Conservation (phyloP, 2,329 filamentous ascomycete species). For the Endothia cerciana region DNA sequence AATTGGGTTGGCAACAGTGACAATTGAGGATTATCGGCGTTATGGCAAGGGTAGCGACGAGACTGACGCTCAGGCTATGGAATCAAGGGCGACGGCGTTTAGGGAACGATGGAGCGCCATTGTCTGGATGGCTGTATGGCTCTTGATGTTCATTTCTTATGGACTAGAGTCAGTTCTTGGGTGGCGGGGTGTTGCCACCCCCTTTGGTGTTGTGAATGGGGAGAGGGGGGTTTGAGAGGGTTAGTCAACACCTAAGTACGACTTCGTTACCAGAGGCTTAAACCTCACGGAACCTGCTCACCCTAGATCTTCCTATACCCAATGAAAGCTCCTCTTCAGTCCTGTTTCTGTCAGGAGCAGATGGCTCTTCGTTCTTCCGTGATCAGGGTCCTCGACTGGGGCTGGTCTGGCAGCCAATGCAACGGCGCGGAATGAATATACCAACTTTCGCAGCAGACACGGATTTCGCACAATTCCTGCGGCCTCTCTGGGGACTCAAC, state of each 20-base stretch:
- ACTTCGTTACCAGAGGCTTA: background rate
- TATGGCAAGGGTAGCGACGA: background rate
- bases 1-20: background rate
- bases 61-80: background rate
- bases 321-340: background rate
- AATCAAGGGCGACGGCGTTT: background rate
- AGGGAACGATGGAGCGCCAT: background rate
- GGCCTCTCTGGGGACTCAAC: too few relatives aligned
- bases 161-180: background rate
- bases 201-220: background rate
- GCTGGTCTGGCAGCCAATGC: background rate
- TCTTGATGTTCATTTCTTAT: background rate
- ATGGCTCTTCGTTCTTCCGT: too few relatives aligned
- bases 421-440: too few relatives aligned
- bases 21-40: background rate
- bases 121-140: background rate
- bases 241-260: background rate
- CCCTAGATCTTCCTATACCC: background rate
- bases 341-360: background rate
- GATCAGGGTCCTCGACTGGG: too few relatives aligned
- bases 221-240: background rate
- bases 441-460: too few relatives aligned
- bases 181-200: background rate
- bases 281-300: background rate
- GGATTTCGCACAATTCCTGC: too few relatives aligned